These are phyloP conservation scores for Angomonas deanei DNA, from an alignment of 208 protist genomes.

Conservation along the genomic window DNA sequence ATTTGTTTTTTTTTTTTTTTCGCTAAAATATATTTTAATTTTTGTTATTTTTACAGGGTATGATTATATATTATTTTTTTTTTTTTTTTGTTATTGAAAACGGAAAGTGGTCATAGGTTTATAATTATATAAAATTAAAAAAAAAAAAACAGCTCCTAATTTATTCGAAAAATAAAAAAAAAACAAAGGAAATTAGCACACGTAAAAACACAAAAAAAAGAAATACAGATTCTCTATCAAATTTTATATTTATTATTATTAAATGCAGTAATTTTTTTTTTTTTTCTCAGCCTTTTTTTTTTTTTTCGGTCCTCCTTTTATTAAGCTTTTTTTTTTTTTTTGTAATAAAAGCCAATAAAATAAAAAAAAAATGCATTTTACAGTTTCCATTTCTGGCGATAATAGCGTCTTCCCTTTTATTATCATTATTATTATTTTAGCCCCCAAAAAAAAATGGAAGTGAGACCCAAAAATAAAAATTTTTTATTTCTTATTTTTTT, in stretches of 20 bases:
- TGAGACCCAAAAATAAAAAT: neutral
- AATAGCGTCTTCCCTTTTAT: neutral
- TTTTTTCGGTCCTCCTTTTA: neutral
- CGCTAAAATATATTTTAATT: neutral
- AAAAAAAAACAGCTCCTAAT: no score
- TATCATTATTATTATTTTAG: neutral
- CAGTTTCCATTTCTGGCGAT: neutral
- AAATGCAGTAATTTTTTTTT: neutral
- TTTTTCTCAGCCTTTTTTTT: neutral
- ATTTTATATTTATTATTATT: constrained; percentile 6
- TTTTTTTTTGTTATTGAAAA: neutral
- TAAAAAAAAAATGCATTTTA: neutral
- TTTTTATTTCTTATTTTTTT: constrained; percentile 1
- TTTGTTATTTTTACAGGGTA: neutral
- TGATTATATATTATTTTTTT: neutral
- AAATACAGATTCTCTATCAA: no score
- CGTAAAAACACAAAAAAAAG: no score
- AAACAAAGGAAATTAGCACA: no score
- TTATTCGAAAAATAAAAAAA: no score
- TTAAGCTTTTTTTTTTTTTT: neutral
- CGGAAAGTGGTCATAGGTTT: neutral
- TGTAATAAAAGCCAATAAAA: no score
- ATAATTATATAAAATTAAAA: neutral
- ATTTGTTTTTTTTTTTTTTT: constrained; percentile 4
- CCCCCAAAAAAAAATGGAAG: no score